Evolutionary conservation across 2,329 filamentous ascomycete genomes (phyloP).

Genomic region (Pseudogymnoascus sp.): DNA sequence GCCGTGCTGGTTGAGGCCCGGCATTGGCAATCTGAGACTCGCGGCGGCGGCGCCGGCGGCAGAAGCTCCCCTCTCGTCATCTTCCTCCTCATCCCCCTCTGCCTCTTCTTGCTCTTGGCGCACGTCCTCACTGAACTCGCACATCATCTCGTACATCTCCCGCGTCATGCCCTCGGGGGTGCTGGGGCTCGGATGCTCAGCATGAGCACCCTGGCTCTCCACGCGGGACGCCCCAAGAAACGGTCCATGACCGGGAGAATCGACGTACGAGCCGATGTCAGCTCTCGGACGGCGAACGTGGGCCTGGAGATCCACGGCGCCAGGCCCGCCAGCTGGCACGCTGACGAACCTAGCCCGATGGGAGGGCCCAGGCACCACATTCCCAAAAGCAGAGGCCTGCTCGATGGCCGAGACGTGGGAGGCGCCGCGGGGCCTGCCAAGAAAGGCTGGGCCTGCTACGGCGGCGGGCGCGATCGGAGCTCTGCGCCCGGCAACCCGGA

Average conservation of each 20-base stretch:
- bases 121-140: conserved; percentile 1
- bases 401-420: background rate
- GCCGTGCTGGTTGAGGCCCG: background rate
- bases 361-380: background rate
- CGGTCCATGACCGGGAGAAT: background rate
- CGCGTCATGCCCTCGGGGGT: background rate
- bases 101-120: background rate
- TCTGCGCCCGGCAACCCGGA: background rate
- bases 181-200: background rate
- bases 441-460: background rate
- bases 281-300: background rate
- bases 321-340: background rate
- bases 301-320: background rate
- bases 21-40: background rate
- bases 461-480: background rate
- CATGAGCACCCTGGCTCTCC: background rate
- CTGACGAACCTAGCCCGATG: background rate
- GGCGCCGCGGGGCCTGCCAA: background rate
- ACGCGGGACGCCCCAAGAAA: background rate
- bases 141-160: conserved; percentile 6
- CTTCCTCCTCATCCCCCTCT: background rate
- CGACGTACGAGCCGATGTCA: background rate
- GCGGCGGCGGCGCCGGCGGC: background rate
- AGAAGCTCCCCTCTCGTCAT: background rate
- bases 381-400: background rate